phyloP scores from a whole-genome alignment of 1,284 basidiomycete genomes.

The Tylopilus sp. region DNA sequence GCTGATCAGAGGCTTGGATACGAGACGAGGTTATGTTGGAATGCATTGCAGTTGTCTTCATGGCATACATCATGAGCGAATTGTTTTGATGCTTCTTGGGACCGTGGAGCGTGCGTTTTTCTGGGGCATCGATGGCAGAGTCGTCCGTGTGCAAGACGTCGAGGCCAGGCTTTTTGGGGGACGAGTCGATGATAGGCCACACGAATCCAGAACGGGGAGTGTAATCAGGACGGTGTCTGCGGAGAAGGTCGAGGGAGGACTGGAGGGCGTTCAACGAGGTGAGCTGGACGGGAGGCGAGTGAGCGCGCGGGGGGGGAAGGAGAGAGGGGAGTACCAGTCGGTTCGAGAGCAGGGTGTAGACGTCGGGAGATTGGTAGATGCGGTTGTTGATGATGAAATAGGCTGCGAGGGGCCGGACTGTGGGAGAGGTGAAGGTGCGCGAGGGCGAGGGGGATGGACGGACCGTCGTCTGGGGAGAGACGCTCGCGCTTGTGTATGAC shows the following conservation, averaged over 20 bases:
- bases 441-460: conserved; percentile 19
- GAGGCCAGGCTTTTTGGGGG: conserved; percentile 45
- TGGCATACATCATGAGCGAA: conserved; percentile 66
- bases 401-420: conserved; percentile 71
- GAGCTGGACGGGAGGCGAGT: conserved; percentile 44
- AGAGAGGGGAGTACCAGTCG: conserved; percentile 53
- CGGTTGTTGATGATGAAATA: conserved; percentile 86
- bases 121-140: conserved; percentile 18
- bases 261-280: conserved; percentile 72
- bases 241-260: conserved; percentile 68
- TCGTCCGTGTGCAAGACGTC: conserved; percentile 28
- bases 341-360: conserved; percentile 80
- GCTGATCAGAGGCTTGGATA: conserved; percentile 26
- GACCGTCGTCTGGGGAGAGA: conserved; percentile 76
- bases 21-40: conserved; percentile 51
- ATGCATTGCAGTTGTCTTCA: conserved; percentile 72
- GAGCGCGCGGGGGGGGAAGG: background rate
- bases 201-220: conserved; percentile 77
- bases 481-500: conserved; percentile 85
- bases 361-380: conserved; percentile 82
- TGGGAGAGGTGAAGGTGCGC: background rate
- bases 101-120: conserved; percentile 32
- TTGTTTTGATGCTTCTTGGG: conserved; percentile 65
- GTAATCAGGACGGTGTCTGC: conserved; percentile 70
- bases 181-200: conserved; percentile 70